These are phyloP conservation scores for Psilocybe subaeruginosa DNA, from an alignment of 768 basidiomycete genomes.

Conservation along the genomic window DNA sequence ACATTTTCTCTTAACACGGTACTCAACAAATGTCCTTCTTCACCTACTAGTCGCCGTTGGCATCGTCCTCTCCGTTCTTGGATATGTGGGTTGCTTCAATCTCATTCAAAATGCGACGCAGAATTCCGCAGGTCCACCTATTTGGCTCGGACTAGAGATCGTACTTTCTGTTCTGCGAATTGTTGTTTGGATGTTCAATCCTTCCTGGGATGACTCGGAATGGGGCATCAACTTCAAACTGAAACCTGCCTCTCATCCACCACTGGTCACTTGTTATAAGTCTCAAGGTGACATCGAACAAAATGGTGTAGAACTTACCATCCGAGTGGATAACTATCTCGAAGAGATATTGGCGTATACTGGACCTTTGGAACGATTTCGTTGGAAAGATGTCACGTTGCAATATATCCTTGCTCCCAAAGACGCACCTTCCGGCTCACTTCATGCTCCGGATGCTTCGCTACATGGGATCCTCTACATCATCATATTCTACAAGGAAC, in stretches of 20 bases:
- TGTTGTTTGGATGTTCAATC: slow-evolving; percentile 16
- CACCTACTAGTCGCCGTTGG: background rate
- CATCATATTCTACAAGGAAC: slow-evolving; percentile 11
- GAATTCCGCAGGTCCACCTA: background rate
- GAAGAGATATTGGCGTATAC: background rate
- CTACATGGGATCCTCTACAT: slow-evolving; percentile 12
- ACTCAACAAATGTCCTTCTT: too few relatives aligned
- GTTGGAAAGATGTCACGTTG: background rate
- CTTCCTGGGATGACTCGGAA: slow-evolving; percentile 6
- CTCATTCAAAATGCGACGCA: slow-evolving; percentile 1
- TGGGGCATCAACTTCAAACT: background rate
- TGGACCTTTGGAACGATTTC: background rate
- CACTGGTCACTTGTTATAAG: background rate
- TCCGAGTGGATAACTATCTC: background rate
- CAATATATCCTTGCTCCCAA: slow-evolving; percentile 8
- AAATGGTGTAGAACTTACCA: background rate
- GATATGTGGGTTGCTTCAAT: slow-evolving; percentile 16
- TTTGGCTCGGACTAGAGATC: slow-evolving; percentile 17
- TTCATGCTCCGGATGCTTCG: too few relatives aligned
- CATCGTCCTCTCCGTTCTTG: background rate
- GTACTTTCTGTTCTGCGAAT: slow-evolving; percentile 12
- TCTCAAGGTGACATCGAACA: background rate
- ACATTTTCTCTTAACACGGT: background rate
- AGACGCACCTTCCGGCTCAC: background rate
- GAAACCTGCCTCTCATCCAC: background rate